These are phyloP conservation scores for Tylopilus balloui DNA, from an alignment of 768 basidiomycete genomes.

Conservation along the genomic window DNA sequence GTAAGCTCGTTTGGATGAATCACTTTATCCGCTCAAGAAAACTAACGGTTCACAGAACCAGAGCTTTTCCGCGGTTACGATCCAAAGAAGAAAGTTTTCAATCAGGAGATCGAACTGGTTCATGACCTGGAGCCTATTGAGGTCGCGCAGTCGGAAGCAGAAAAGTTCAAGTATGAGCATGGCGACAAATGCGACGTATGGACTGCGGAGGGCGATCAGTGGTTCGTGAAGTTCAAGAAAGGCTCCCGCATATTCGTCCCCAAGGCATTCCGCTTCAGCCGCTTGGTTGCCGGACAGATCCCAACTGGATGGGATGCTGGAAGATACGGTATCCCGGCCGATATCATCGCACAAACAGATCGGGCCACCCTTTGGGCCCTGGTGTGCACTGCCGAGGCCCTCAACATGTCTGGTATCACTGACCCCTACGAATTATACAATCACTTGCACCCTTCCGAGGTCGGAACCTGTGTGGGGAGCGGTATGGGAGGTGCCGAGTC, in stretches of 20 bases:
- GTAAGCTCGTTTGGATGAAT: constrained; percentile 41
- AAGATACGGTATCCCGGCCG: constrained; percentile 94
- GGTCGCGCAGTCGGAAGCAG: constrained; percentile 84
- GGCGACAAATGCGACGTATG: constrained; percentile 96
- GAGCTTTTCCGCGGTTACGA: constrained; percentile 98
- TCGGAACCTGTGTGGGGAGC: constrained; percentile 90
- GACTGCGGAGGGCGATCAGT: constrained; percentile 88
- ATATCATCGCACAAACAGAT: constrained; percentile 93
- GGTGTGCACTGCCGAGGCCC: constrained; percentile 89
- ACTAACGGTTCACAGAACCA: constrained; percentile 59
- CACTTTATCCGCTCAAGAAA: constrained; percentile 1
- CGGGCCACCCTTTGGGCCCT: constrained; percentile 93
- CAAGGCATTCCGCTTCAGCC: constrained; percentile 92
- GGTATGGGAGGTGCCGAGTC: constrained; percentile 97
- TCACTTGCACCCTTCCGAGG: constrained; percentile 93
- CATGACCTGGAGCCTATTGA: constrained; percentile 97
- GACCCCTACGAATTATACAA: constrained; percentile 98
- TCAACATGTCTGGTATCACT: constrained; percentile 94
- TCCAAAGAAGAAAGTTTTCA: constrained; percentile 95
- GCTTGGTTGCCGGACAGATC: constrained; percentile 91
- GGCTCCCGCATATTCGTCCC: constrained; percentile 91
- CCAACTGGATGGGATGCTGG: constrained; percentile 97
- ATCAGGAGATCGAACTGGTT: constrained; percentile 93
- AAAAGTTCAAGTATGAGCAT: constrained; percentile 95
- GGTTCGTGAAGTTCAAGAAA: constrained; percentile 98